Evolutionary conservation across 2,329 filamentous ascomycete species (phyloP).

Genomic region (Hymenoscyphus repandus): DNA sequence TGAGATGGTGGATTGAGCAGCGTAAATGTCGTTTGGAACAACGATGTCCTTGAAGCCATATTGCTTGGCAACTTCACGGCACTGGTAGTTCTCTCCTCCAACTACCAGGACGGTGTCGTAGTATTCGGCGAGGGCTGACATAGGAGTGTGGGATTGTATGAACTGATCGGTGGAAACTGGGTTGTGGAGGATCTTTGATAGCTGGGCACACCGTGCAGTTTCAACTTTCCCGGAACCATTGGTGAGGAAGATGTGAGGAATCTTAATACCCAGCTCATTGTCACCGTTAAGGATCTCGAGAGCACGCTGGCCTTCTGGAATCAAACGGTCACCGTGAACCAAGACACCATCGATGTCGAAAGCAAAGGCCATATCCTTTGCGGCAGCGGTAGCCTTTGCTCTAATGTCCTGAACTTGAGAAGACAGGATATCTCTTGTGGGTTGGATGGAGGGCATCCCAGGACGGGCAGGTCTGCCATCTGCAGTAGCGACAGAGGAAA

Average conservation of each 20-base stretch:
- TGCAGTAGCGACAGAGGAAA: slow-evolving; percentile 54
- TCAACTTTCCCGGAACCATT: slow-evolving; percentile 72
- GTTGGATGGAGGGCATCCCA: slow-evolving; percentile 53
- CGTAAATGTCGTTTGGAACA: slow-evolving; percentile 68
- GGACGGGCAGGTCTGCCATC: slow-evolving; percentile 43
- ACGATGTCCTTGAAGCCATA: slow-evolving; percentile 72
- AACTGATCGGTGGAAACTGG: slow-evolving; percentile 68
- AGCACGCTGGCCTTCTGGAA: slow-evolving; percentile 60
- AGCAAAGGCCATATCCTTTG: slow-evolving; percentile 77
- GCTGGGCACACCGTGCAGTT: slow-evolving; percentile 57
- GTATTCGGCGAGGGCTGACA: slow-evolving; percentile 71
- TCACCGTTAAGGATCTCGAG: slow-evolving; percentile 70
- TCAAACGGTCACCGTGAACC: slow-evolving; percentile 66
- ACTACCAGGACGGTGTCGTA: slow-evolving; percentile 72
- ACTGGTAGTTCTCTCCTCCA: slow-evolving; percentile 70
- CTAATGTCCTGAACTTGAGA: slow-evolving; percentile 65
- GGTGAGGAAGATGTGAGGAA: slow-evolving; percentile 68
- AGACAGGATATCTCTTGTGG: slow-evolving; percentile 62
- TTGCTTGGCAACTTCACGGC: slow-evolving; percentile 65
- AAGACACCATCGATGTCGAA: slow-evolving; percentile 76
- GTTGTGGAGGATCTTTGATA: slow-evolving; percentile 59
- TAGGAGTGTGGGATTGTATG: slow-evolving; percentile 72
- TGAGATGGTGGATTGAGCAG: slow-evolving; percentile 63
- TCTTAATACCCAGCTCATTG: slow-evolving; percentile 74
- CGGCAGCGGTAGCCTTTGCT: slow-evolving; percentile 58